Base-by-base conservation (phyloP, 176 grass and related monocot species). In the Rhipidocladum racemiflorum region DNA sequence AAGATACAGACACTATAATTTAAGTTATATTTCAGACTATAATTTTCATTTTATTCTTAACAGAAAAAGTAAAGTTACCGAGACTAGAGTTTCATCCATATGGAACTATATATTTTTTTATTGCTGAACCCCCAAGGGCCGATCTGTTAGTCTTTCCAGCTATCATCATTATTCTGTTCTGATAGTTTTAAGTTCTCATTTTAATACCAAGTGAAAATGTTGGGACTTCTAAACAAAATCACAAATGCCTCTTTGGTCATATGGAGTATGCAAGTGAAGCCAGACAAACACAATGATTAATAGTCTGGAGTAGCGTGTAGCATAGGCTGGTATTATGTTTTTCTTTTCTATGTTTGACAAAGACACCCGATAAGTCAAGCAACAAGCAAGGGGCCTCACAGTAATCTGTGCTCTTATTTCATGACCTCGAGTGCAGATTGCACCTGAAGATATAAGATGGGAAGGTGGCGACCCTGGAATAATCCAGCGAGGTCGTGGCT, bases 361-460 rank as follows among this genome's bases (percentile, higher is more conserved):
- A 71, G 3, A 30, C 8, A 72, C 16, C 8, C 0, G 16, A 28
- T 64, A 74, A 50, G 30, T 50, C 36, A 74, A 65, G n/a, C 43
- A 51, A 65, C 43, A 74, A 48, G 50, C 24, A 61, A 46, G 23
- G 28, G 55, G 3, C 13, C 25, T 62, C 60, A 30, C 60, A 62
- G 27, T 63, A 64, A 9, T 64, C 8, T 63, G 0, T 59, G 23
- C 42, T 76, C 36, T 29, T 65, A 64, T 65, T 91, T 85, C 76
- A 36, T 38, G 61, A 29, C 12, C 34, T 62, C 12, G 38, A 72
- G 17, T 86, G 50, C 77, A 97, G 95, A 91, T 94, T 84, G 88
- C 86, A 64, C 86, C 90, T 55, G 92, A 97, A 80, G 90, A 97
- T 72, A 94, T 97, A 72, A 89, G 82, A 88, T 97, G 90, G 92